Base-by-base conservation (phyloP, 108 stramenopile species). In the Chaetoceros muelleri region DNA sequence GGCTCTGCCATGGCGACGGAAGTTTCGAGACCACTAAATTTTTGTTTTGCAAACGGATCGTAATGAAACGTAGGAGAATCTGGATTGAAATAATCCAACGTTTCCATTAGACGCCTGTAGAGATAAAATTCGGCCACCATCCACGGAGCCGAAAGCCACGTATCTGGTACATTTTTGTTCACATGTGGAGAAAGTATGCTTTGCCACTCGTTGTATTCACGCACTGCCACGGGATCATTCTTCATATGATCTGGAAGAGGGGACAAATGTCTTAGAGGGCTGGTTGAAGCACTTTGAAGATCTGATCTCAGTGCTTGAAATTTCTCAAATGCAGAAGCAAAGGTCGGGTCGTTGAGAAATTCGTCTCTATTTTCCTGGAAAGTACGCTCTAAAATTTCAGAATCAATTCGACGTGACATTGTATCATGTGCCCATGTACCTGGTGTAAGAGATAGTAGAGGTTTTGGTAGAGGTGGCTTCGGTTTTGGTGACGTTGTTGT, bases 361-460 rank as follows among this genome's bases (percentile, higher is more conserved):
- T 61, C 53, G 24, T 68, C 79, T 50, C 81, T 62, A 57, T 90
- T 91, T 58, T 91, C 95, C 26, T 94, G 85, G 28, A 70, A 93
- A 0, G 93, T 94, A 18, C 95, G 73, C 52, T 88, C 78, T 24
- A 98, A 58, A 46, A 96, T 97, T 60, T 97, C 94, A 48, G 74
- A 70, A 61, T 95, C 83, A 24, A 98, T 69, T 5, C 96, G 82
- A 26, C 95, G 83, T 5, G 69, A 69, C 96, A 98, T 96, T 28
- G 96, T 98, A 71, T 96, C 95, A 57, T 96, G 67, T 0, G 96
- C 95, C 96, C 96, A 98, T 47, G 93, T 94, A 24, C 94, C 94
- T 7, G 90, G 90, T 28, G 58, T 74, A 19, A 64, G 58, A 22
- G 88, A 86, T 18, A 66, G 59, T 23, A 94, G 71, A 7, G 81